Conservation (phyloP, 1,284 basidiomycete species). For the Papiliotrema nemorosa region DNA sequence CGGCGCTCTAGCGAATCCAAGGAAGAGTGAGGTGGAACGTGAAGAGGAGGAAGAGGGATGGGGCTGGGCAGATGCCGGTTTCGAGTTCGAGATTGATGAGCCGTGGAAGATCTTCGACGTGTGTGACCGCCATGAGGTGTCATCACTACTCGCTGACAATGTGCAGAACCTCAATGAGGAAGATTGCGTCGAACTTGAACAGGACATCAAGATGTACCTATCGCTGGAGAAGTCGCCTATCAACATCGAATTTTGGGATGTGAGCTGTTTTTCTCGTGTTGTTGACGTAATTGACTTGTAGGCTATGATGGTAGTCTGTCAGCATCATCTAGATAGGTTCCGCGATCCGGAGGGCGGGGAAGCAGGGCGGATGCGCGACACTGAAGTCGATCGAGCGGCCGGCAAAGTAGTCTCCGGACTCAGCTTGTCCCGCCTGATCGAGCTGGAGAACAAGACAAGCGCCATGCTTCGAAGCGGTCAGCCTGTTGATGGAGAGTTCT, state of each 20-base stretch:
- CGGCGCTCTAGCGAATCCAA: conserved; percentile 33
- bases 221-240: conserved; percentile 76
- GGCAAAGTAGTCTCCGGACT: conserved; percentile 41
- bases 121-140: conserved; percentile 36
- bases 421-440: conserved; percentile 74
- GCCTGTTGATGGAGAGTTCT: conserved; percentile 95
- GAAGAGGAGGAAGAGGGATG: conserved; percentile 65
- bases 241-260: conserved; percentile 96
- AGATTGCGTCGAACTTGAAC: conserved; percentile 88
- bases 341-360: conserved; percentile 50
- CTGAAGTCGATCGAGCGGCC: conserved; percentile 36
- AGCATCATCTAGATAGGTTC: conserved; percentile 81
- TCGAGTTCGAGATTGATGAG: conserved; percentile 97
- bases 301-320: conserved; percentile 96
- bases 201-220: conserved; percentile 91
- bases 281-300: conserved; percentile 39
- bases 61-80: conserved; percentile 69
- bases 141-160: background rate
- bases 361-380: conserved; percentile 39
- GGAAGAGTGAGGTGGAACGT: conserved; percentile 37
- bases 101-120: conserved; percentile 96
- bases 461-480: conserved; percentile 85
- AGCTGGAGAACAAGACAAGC: conserved; percentile 81
- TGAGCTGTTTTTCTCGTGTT: conserved; percentile 49
- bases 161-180: conserved; percentile 73